Conservation (phyloP, 768 basidiomycete species). For the Mrakia frigida region DNA sequence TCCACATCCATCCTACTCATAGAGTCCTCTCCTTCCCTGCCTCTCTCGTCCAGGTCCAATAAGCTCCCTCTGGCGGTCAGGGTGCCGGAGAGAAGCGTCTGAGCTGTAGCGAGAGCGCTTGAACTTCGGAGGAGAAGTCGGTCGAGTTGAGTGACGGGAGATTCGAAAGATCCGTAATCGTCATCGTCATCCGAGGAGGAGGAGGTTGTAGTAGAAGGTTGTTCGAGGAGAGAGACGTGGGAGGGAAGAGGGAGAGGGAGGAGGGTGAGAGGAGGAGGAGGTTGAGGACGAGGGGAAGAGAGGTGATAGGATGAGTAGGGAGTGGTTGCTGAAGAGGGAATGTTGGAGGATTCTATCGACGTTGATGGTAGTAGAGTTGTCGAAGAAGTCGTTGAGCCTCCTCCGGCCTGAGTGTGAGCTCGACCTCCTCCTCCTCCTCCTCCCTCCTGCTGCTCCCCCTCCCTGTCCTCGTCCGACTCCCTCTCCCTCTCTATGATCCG, state of each 20-base stretch:
- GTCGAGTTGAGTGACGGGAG: neutral
- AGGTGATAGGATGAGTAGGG: slow-evolving; percentile 8
- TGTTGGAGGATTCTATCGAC: neutral
- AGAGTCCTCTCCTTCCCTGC: slow-evolving; percentile 2
- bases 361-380: neutral
- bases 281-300: neutral
- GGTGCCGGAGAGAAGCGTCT: neutral
- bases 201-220: neutral
- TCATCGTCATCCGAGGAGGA: neutral
- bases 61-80: neutral
- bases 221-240: neutral
- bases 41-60: slow-evolving; percentile 5
- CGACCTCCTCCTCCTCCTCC: neutral
- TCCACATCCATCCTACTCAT: neutral
- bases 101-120: neutral
- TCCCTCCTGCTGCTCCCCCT: neutral
- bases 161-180: neutral
- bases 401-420: neutral
- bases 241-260: neutral
- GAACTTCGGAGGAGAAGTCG: neutral
- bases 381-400: neutral
- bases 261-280: neutral
- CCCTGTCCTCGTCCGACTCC: neutral
- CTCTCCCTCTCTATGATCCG: neutral
- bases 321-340: neutral